Evolutionary conservation across 768 basidiomycete species (phyloP).

Genomic region (Suillus cothurnatus): DNA sequence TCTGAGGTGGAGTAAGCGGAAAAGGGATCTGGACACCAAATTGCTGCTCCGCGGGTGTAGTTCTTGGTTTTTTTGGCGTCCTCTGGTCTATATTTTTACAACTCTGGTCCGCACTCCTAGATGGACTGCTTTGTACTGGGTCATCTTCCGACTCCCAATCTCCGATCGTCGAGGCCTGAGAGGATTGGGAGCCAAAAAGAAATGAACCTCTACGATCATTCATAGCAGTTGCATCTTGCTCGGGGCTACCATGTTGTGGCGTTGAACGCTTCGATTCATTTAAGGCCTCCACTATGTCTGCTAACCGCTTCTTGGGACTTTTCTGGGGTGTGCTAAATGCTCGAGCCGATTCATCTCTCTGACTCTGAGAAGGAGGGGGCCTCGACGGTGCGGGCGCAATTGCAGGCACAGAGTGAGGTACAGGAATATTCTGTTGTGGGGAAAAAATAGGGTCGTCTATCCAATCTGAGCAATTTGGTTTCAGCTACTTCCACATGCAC

Average conservation of each 20-base stretch:
- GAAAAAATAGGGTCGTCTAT: slow-evolving; percentile 27
- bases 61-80: slow-evolving; percentile 20
- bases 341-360: not conserved
- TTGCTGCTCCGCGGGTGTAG: slow-evolving; percentile 9
- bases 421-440: not conserved
- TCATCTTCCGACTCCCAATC: slow-evolving; percentile 21
- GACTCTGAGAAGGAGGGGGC: slow-evolving; percentile 2
- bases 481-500: slow-evolving; percentile 9
- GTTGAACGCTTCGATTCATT: not conserved
- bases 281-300: not conserved
- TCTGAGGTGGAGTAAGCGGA: slow-evolving; percentile 27
- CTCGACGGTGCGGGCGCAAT: not conserved
- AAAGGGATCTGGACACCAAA: not conserved
- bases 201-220: not conserved
- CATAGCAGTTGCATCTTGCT: slow-evolving; percentile 12
- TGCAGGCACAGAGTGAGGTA: not conserved
- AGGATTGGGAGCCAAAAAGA: slow-evolving; percentile 15
- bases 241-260: slow-evolving; percentile 6
- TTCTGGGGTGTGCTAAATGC: not conserved
- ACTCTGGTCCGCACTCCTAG: not conserved
- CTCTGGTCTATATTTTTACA: slow-evolving; percentile 11
- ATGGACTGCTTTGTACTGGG: slow-evolving; percentile 11
- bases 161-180: slow-evolving; percentile 27
- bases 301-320: slow-evolving; percentile 5
- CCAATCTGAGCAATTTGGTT: slow-evolving; percentile 30